Base-by-base conservation (phyloP, 2,329 filamentous ascomycete species). In the Cladosporium halotolerans region DNA sequence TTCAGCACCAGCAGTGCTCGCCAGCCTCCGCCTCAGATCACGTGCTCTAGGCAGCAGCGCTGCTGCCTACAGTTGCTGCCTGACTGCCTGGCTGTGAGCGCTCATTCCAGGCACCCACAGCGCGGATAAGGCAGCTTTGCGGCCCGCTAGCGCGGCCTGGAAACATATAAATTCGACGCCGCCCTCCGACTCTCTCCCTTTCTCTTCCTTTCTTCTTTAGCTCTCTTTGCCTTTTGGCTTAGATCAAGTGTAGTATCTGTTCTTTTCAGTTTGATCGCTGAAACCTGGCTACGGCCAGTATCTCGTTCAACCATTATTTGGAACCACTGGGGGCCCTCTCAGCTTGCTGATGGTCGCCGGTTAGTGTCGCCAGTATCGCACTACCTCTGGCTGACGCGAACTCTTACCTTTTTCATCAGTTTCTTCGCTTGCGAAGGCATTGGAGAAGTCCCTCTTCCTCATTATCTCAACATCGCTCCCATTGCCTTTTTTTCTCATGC, bases 221-320 rank as follows among this genome's bases (percentile, higher is more conserved):
- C 46, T 49, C 38, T 48, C 38, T 49, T 50, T 50, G 47, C 47
- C 47, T 50, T 50, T 50, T 50, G 47, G 46, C 46, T 49, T 49
- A 51, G 47, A 51, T 51, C 48, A 51, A 51, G 48, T 51, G 48
- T 51, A 51, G 48, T 51, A 51, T 51, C 48, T 51, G 48, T 51
- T 51, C 48, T 51, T 51, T 51, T 51, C 48, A 51, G 48, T 51
- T 51, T 51, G 44, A 51, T 51, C 48, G 43, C 48, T 51, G 48
- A 51, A 51, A 51, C 48, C 40, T 51, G 11, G 13, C 48, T 38
- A 51, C 48, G 48, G 48, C 13, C 11, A 51, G 40, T 23, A 34
- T 38, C 36, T 23, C 43, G 48, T 44, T 51, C 44, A 51, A 44
- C 48, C 44, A 43, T 31, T 51, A 44, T 51, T 51, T 51, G 48